Evolutionary conservation across 352 stramenopile species (phyloP).

Genomic region (Phytophthora aleatoria): DNA sequence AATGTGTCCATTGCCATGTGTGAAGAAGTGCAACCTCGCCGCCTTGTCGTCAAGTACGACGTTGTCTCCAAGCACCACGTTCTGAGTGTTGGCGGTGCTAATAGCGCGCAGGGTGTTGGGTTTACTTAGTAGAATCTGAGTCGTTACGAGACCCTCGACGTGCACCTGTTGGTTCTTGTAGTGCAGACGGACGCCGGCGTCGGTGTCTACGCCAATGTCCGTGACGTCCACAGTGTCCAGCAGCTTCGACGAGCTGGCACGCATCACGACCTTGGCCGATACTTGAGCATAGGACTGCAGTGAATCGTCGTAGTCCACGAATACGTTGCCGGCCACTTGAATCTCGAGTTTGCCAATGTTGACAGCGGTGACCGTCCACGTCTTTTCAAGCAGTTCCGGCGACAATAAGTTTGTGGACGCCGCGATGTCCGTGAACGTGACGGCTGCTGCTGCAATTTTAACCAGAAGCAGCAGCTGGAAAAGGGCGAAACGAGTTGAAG

Average conservation of each 20-base stretch:
- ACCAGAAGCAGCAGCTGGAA: conserved; percentile 7
- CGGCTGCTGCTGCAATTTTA: conserved; percentile 1
- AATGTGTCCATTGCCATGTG: conserved; percentile 23
- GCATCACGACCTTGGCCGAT: conserved; percentile 36
- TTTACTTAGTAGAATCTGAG: conserved; percentile 33
- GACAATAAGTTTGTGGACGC: conserved; percentile 10
- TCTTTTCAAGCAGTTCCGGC: conserved; percentile 28
- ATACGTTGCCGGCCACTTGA: conserved; percentile 41
- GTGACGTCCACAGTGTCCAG: conserved; percentile 36
- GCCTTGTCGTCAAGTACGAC: conserved; percentile 37
- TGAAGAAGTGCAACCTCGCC: conserved; percentile 29
- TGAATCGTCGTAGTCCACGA: conserved; percentile 44
- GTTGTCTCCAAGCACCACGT: conserved; percentile 36
- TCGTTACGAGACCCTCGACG: conserved; percentile 40
- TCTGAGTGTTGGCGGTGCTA: conserved; percentile 17
- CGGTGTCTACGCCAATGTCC: conserved; percentile 5
- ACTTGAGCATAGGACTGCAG: conserved; percentile 21
- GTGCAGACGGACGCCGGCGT: conserved; percentile 37
- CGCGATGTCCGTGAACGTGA: conserved; percentile 13
- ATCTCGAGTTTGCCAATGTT: conserved; percentile 34
- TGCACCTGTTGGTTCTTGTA: conserved; percentile 50
- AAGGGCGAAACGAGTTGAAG: background rate
- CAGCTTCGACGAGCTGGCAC: conserved; percentile 26
- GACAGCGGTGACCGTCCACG: conserved; percentile 37
- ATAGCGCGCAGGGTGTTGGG: conserved; percentile 25